Percentiles rank a stretch among this genome's conserved stretches.
Conservation (phyloP, 2,329 filamentous ascomycete species). For the Colletotrichum kahawae region DNA sequence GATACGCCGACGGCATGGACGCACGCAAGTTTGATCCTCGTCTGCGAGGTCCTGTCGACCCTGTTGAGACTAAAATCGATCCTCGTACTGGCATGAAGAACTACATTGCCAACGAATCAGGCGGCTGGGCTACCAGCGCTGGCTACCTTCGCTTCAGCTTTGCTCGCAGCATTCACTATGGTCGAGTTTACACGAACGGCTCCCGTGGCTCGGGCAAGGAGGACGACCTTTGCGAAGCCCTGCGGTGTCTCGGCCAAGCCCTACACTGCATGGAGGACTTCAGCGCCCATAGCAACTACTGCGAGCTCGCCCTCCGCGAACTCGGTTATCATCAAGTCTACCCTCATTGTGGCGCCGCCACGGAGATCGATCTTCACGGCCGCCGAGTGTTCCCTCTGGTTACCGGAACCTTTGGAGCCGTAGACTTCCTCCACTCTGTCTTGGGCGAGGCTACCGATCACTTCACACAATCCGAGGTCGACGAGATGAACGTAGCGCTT, state of each 20-base stretch:
- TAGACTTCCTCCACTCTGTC: conserved; percentile 84
- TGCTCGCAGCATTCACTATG: conserved; percentile 76
- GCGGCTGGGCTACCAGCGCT: conserved; percentile 87
- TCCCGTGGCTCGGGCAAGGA: conserved; percentile 68
- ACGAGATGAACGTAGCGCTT: conserved; percentile 78
- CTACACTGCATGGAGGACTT: conserved; percentile 82
- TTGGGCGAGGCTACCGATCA: conserved; percentile 78
- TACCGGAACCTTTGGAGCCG: conserved; percentile 78
- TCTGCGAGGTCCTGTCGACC: conserved; percentile 78
- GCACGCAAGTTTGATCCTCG: conserved; percentile 82
- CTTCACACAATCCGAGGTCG: conserved; percentile 84
- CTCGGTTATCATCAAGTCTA: conserved; percentile 73
- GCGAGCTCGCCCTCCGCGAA: conserved; percentile 77
- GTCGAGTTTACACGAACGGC: conserved; percentile 75
- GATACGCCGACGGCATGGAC: conserved; percentile 86
- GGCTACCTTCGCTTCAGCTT: conserved; percentile 84
- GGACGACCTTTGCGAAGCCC: conserved; percentile 79
- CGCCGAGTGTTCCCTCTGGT: conserved; percentile 75
- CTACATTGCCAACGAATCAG: conserved; percentile 92
- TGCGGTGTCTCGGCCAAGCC: conserved; percentile 77
- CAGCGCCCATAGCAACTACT: conserved; percentile 84
- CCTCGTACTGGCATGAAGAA: conserved; percentile 94
- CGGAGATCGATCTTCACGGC: conserved; percentile 70
- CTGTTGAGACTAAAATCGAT: conserved; percentile 76
- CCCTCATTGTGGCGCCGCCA: conserved; percentile 71